Conservation (phyloP, 768 basidiomycete species). For the Sarcodon aspratus region DNA sequence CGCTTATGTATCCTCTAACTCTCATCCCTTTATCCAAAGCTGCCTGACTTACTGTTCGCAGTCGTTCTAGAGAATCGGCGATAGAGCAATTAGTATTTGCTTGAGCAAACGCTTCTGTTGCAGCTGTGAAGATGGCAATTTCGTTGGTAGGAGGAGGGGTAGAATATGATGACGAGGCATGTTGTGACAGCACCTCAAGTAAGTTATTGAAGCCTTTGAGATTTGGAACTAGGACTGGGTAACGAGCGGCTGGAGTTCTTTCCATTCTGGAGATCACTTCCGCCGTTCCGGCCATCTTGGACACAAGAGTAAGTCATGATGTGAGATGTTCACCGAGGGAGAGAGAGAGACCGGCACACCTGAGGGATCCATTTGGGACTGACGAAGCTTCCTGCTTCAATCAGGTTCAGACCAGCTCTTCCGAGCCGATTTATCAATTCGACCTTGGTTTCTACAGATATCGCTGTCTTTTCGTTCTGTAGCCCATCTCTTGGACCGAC, state of each 20-base stretch:
- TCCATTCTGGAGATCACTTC: conserved; percentile 56
- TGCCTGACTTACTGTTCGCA: conserved; percentile 47
- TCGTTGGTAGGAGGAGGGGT: conserved; percentile 58
- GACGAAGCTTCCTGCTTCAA: conserved; percentile 87
- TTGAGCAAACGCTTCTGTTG: conserved; percentile 75
- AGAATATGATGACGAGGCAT: conserved; percentile 15
- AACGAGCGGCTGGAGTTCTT: conserved; percentile 41
- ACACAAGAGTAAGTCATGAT: background rate
- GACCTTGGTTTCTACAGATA: conserved; percentile 65
- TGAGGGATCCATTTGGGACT: conserved; percentile 92
- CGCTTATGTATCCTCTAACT: conserved; percentile 68
- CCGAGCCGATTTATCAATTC: conserved; percentile 71
- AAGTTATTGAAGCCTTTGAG: conserved; percentile 65
- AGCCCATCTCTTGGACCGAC: conserved; percentile 88
- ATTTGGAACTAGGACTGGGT: conserved; percentile 79
- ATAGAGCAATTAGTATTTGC: conserved; percentile 79
- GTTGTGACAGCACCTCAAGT: conserved; percentile 35
- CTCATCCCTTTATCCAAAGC: conserved; percentile 54
- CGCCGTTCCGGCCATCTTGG: conserved; percentile 79
- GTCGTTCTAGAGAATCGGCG: conserved; percentile 52
- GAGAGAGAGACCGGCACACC: conserved; percentile 25
- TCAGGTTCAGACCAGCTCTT: conserved; percentile 50
- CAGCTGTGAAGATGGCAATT: conserved; percentile 82
- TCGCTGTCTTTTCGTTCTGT: conserved; percentile 73
- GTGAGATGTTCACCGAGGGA: background rate